Base-by-base conservation (phyloP, 176 grass and related monocot species). In the Cymbopogon citratus region DNA sequence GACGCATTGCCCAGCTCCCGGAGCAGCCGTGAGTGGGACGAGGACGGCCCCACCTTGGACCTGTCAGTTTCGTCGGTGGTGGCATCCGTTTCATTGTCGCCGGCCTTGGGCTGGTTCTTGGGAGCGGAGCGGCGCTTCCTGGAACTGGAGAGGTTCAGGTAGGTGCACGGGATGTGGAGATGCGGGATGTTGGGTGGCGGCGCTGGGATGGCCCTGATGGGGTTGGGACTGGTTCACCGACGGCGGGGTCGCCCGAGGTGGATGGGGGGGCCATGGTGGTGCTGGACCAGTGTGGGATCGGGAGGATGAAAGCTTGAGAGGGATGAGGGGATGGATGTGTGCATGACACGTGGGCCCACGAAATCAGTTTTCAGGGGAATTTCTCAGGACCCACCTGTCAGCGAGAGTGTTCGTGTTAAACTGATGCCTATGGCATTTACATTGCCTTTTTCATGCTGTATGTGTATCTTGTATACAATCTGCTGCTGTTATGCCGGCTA, bases 1-100 rank as follows among this genome's bases (percentile, higher is more conserved):
- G 69, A 98, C 92, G 64, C 90, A 74, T 33, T 73, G 25, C 92
- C 90, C 80, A 98, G 92, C 86, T 98, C 95, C 40, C 95, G 82
- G 27, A 95, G 85, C 39, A 98, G 81, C 71, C 83, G 87, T 29
- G 90, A 95, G 12, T 87, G 88, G 6, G 80, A 73, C 29, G 88
- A 72, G 23, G 72, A 40, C 2, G 9, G 2, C 12, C 31, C 77
- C 1, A 78, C 35, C 19, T 69, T 56, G 8, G 82, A 77, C 9
- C 33, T 35, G 0, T 52, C 81, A 57, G 59, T 67, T 26, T 79
- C 77, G 0, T 69, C 82, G 33, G 24, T 34, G 33, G 56, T 11
- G 8, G 60, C 84, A 13, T 69, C 38, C 23, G 36, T 12, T 70
- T 76, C 84, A 25, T 62, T 69, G 28, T 15, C 74, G 35, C 27